Evolutionary conservation across 108 stramenopile species (phyloP).

Genomic region (Cyclotella choctawhatcheeana): DNA sequence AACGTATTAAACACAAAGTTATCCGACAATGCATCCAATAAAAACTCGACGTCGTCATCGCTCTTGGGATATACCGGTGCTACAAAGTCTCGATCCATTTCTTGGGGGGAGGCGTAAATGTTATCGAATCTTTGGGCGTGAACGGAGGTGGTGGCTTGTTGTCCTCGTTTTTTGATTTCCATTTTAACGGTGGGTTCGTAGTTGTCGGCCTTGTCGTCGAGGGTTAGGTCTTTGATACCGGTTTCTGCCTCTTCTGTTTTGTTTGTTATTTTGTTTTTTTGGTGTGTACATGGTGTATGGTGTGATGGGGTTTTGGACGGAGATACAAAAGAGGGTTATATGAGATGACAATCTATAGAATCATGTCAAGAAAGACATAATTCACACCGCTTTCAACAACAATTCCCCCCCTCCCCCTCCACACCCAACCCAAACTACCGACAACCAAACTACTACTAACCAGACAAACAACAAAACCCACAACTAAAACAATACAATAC

Average conservation of each 20-base stretch:
- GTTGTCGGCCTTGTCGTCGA: constrained; percentile 30
- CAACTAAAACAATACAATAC: neutral
- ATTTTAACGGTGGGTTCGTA: constrained; percentile 25
- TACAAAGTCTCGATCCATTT: constrained; percentile 33
- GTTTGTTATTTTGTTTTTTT: too few species aligned
- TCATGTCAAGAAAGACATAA: too few species aligned
- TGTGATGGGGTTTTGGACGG: too few species aligned
- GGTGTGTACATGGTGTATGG: too few species aligned
- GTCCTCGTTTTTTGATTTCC: constrained; percentile 12
- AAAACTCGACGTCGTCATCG: constrained; percentile 57
- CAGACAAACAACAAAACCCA: neutral
- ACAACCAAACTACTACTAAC: neutral
- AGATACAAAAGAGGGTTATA: too few species aligned
- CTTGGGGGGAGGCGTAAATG: constrained; percentile 39
- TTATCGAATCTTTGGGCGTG: constrained; percentile 45
- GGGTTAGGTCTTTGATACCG: constrained; percentile 26
- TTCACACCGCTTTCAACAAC: too few species aligned
- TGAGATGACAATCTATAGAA: too few species aligned
- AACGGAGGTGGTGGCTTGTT: constrained; percentile 13
- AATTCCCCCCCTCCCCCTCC: too few species aligned
- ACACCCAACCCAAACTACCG: neutral
- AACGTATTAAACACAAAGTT: constrained; percentile 78
- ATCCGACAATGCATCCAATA: constrained; percentile 52
- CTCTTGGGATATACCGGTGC: constrained; percentile 62
- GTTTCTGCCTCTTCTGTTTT: constrained; percentile 11